These are phyloP conservation scores for Paraconiothyrium brasiliense DNA, from an alignment of 2,329 filamentous ascomycete genomes.

Conservation along the genomic window DNA sequence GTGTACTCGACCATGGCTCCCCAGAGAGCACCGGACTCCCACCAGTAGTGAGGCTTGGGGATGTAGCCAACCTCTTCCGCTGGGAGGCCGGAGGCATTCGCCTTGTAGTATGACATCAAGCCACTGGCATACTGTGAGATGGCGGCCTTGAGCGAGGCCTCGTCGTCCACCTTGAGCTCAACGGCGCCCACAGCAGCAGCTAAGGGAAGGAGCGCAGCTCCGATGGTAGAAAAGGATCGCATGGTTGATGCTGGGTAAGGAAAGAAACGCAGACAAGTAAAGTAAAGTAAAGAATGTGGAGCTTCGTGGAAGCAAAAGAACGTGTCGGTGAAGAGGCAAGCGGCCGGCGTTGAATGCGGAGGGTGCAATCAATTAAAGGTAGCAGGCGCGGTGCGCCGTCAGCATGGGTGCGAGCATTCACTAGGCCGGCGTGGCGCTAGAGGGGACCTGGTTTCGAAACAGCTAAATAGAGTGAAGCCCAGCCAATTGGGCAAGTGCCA, in stretches of 20 bases:
- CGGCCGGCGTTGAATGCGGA: slow-evolving; percentile 25
- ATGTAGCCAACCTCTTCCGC: slow-evolving; percentile 51
- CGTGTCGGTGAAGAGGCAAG: slow-evolving; percentile 23
- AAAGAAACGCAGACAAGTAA: slow-evolving; percentile 27
- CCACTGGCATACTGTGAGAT: slow-evolving; percentile 43
- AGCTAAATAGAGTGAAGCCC: slow-evolving; percentile 22
- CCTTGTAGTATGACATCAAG: slow-evolving; percentile 48
- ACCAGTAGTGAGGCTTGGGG: slow-evolving; percentile 58
- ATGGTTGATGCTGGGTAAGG: slow-evolving; percentile 35
- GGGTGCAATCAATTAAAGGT: slow-evolving; percentile 19
- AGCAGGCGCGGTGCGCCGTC: slow-evolving; percentile 9
- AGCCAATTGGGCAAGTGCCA: slow-evolving; percentile 27
- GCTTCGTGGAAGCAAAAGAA: slow-evolving; percentile 33
- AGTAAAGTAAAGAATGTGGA: slow-evolving; percentile 35
- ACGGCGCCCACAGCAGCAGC: slow-evolving; percentile 39
- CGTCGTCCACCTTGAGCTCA: slow-evolving; percentile 44
- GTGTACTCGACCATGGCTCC: slow-evolving; percentile 56
- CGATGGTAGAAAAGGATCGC: slow-evolving; percentile 41
- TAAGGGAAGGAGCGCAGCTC: slow-evolving; percentile 49
- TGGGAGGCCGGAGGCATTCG: slow-evolving; percentile 35
- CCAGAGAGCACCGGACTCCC: slow-evolving; percentile 55
- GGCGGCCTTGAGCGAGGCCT: slow-evolving; percentile 43
- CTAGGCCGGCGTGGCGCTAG: slow-evolving; percentile 17
- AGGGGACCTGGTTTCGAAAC: slow-evolving; percentile 39
- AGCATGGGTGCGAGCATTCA: slow-evolving; percentile 33